A percentile compares a stretch with the other conserved stretches of the same genome.
phyloP scores from a whole-genome alignment of 1,284 basidiomycete species.

The Ganoderma lucidum region DNA sequence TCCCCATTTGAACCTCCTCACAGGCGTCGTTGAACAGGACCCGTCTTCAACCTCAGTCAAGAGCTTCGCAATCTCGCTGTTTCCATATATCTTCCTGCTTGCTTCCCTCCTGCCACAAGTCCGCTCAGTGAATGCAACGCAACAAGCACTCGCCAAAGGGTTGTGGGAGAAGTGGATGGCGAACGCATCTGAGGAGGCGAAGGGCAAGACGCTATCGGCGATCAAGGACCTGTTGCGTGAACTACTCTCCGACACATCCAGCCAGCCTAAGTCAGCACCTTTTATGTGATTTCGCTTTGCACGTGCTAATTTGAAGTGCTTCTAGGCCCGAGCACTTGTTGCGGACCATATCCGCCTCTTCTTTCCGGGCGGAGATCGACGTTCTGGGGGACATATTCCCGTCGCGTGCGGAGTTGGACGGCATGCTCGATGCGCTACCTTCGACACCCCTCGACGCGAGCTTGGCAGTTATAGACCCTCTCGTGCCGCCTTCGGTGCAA shows the following conservation, averaged over 20 bases:
- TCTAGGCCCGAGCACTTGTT: conserved; percentile 31
- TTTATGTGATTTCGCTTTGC: background rate
- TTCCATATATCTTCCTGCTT: conserved; percentile 57
- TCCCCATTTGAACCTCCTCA: conserved; percentile 46
- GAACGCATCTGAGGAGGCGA: conserved; percentile 33
- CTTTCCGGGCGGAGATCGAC: conserved; percentile 30
- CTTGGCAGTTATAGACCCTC: conserved; percentile 67
- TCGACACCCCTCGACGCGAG: conserved; percentile 60
- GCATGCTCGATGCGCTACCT: conserved; percentile 55
- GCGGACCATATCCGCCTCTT: conserved; percentile 13
- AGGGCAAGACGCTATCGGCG: conserved; percentile 38
- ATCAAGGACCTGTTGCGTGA: conserved; percentile 52
- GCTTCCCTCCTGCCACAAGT: conserved; percentile 55
- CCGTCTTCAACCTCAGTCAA: conserved; percentile 22
- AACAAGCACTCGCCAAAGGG: conserved; percentile 24
- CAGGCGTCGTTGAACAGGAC: conserved; percentile 40
- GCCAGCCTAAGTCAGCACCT: conserved; percentile 41
- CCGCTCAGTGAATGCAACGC: conserved; percentile 21
- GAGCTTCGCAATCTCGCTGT: conserved; percentile 32
- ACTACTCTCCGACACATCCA: conserved; percentile 48
- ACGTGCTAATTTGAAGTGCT: background rate
- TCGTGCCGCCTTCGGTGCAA: conserved; percentile 56
- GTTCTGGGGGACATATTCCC: conserved; percentile 63
- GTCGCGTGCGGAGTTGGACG: conserved; percentile 52
- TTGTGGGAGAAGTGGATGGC: conserved; percentile 38